Evolutionary conservation across 306 rosid species (phyloP).

Genomic region (Sophora flavescens): DNA sequence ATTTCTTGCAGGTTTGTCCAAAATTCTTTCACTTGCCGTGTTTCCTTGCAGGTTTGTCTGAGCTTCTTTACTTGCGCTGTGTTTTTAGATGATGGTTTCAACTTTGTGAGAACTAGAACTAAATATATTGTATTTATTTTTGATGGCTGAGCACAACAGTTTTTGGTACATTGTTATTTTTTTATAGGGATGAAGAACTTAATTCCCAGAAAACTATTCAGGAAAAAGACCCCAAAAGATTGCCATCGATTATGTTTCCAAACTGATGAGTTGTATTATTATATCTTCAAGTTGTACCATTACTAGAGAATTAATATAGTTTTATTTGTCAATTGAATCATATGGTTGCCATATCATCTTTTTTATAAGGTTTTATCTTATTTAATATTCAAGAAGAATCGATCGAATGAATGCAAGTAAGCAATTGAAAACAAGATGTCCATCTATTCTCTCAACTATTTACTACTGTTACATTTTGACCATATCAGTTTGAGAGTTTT

Average conservation of each 20-base stretch:
- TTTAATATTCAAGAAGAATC: too few relatives aligned
- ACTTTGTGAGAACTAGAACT: conserved; percentile 16
- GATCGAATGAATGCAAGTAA: too few relatives aligned
- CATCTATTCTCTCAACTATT: too few relatives aligned
- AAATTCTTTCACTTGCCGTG: conserved; percentile 30
- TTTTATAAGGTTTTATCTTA: too few relatives aligned
- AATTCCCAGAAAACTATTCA: conserved; percentile 62
- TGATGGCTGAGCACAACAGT: conserved; percentile 66
- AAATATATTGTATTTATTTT: conserved; percentile 22
- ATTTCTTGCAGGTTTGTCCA: conserved; percentile 75
- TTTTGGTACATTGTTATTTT: conserved; percentile 80
- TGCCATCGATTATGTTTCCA: conserved; percentile 8
- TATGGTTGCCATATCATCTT: too few relatives aligned
- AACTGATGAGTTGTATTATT: conserved; percentile 32
- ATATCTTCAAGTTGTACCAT: conserved; percentile 37
- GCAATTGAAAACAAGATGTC: too few relatives aligned
- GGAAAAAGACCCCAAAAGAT: conserved; percentile 70
- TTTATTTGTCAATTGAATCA: conserved; percentile 22
- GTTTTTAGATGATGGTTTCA: conserved; percentile 4
- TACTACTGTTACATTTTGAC: too few relatives aligned
- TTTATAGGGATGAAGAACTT: conserved; percentile 84
- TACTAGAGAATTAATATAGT: conserved; percentile 25
- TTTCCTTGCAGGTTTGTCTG: too few relatives aligned
- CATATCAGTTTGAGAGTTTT: too few relatives aligned
- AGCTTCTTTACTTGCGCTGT: too few relatives aligned